Evolutionary conservation across 805 yeast genomes (phyloP), one percentile per base, ranked within the genome.

Genomic region (Nakazawaea populi): DNA sequence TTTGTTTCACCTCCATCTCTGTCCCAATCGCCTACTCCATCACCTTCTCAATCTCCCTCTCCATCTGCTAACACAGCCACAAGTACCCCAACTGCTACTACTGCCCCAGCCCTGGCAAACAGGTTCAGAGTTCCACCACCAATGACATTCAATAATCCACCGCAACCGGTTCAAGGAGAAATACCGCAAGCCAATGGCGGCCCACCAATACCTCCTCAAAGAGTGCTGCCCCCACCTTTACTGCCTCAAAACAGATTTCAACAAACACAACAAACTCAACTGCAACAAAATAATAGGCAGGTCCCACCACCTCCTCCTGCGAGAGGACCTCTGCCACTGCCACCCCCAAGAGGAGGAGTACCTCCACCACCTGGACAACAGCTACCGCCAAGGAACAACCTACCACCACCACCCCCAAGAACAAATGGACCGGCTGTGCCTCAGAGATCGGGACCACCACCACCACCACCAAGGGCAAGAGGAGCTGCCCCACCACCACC

Each of bases 61-160:
- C 52, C 24, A 18, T 18, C 42, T 30, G 45, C 51, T 37, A 28
- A 27, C 9, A 27, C 41, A 11, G 18, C 43, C 24, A 5, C 49
- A 8, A 24, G 31, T 38, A 24, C 44, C 31, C 50, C 37, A 8
- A 14, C 30, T 37, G 4, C 48, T 30, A n/a, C 40, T 10, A 37
- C 53, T 14, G 31, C 59, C n/a, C 48, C 57, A 10, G 24, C 24
- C 24, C 24, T 3, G 24, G 24, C 24, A 18, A 18, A 18, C 24
- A 56, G 59, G 39, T 71, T 71, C 59, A 65, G 73, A 55, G 62
- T 69, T 12, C 74, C 75, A 12, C 74, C 74, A 27, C 54, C 64
- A 39, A 58, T 51, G 55, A 42, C 42, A 56, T 45, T 68, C 69
- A 2, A 46, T 30, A 36, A 32, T 37, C 49, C 48, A 3, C 53